Evolutionary conservation across 2,329 filamentous ascomycete species (phyloP).

Genomic region (Corinectria fuckeliana): DNA sequence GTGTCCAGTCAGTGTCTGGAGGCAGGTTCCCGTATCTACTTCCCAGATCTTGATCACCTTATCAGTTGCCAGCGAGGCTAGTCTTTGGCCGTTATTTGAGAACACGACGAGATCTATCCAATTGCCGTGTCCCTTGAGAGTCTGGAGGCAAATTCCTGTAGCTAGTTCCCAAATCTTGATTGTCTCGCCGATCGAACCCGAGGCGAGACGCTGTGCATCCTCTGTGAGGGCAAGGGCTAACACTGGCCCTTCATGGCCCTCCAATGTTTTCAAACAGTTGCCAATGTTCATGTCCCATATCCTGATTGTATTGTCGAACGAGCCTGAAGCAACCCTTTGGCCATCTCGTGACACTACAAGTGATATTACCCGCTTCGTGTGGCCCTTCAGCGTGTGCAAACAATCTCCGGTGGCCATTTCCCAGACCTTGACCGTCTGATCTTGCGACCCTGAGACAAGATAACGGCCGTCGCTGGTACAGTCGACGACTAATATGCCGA

Average conservation of each 20-base stretch:
- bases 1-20: conserved; percentile 13
- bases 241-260: background rate
- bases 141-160: background rate
- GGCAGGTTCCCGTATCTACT: background rate
- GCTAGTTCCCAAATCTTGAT: background rate
- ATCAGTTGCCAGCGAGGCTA: background rate
- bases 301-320: conserved; percentile 3
- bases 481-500: background rate
- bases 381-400: background rate
- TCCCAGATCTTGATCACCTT: conserved; percentile 17
- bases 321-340: background rate
- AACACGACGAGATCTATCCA: conserved; percentile 5
- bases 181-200: background rate
- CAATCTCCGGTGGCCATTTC: background rate
- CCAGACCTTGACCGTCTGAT: background rate
- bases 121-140: background rate
- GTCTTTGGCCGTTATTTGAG: background rate
- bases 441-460: background rate
- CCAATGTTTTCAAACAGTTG: background rate
- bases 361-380: background rate
- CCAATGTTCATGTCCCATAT: background rate
- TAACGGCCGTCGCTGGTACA: conserved; percentile 19
- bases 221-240: background rate
- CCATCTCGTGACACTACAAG: background rate
- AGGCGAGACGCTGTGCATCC: background rate